Conservation (phyloP, 495 filamentous ascomycete species). For the Aspergillus panamensis region DNA sequence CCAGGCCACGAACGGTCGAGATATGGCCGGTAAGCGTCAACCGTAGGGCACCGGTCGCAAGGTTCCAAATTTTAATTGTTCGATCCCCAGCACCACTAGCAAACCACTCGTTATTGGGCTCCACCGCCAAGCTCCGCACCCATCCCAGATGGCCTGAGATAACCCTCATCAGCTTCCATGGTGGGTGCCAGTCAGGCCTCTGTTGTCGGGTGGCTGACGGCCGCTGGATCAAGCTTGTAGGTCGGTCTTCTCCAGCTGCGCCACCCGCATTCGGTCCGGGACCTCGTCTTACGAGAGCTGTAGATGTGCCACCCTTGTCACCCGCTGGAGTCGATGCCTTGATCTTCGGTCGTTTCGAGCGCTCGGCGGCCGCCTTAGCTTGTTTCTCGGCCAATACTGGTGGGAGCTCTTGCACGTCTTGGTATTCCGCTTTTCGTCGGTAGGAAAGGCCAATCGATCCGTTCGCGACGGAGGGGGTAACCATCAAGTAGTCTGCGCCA, state of each 20-base stretch:
- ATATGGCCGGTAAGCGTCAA: slow-evolving; percentile 96
- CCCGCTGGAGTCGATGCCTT: slow-evolving; percentile 25
- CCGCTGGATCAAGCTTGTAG: slow-evolving; percentile 60
- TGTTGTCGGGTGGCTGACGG: slow-evolving; percentile 67
- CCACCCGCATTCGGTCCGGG: slow-evolving; percentile 29
- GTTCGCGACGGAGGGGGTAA: slow-evolving; percentile 43
- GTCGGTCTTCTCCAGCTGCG: slow-evolving; percentile 35
- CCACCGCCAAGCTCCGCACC: slow-evolving; percentile 87
- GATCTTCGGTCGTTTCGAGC: slow-evolving; percentile 54
- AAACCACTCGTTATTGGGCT: slow-evolving; percentile 97
- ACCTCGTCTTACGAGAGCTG: slow-evolving; percentile 41
- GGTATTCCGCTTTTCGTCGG: slow-evolving; percentile 74
- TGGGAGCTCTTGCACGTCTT: slow-evolving; percentile 77
- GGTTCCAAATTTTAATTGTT: slow-evolving; percentile 98
- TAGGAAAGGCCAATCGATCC: slow-evolving; percentile 52
- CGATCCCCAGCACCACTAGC: slow-evolving; percentile 93
- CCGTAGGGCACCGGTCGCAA: slow-evolving; percentile 76
- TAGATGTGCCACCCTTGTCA: slow-evolving; percentile 41
- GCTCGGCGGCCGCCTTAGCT: slow-evolving; percentile 56
- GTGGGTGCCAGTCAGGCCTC: slow-evolving; percentile 90
- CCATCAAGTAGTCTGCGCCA: slow-evolving; percentile 53
- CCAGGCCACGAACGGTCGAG: slow-evolving; percentile 88
- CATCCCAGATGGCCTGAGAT: slow-evolving; percentile 96
- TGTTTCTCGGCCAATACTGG: slow-evolving; percentile 81
- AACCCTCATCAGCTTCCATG: slow-evolving; percentile 98